phyloP scores from a whole-genome alignment of 768 basidiomycete genomes.

The Gloeophyllum trabeum region DNA sequence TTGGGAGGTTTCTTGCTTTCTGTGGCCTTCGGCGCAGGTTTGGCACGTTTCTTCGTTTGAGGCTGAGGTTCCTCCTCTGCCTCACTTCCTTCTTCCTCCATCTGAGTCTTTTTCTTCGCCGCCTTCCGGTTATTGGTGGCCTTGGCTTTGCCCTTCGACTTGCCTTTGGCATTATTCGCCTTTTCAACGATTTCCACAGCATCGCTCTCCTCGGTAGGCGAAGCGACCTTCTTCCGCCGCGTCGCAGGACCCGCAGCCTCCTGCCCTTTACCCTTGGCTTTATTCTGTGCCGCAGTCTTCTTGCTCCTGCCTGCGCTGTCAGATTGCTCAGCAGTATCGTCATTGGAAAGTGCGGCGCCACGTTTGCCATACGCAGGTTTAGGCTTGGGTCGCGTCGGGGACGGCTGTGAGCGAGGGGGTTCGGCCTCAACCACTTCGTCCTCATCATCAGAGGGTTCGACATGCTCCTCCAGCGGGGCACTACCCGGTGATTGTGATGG shows the following conservation, averaged over 20 bases:
- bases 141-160: slow-evolving; percentile 6
- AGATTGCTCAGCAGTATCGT: slow-evolving; percentile 9
- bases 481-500: too few species aligned
- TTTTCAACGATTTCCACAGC: too few species aligned
- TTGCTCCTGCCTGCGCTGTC: slow-evolving; percentile 3
- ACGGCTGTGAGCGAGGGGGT: slow-evolving; percentile 20
- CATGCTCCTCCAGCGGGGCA: neutral
- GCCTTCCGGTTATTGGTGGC: neutral
- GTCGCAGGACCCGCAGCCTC: slow-evolving; percentile 1
- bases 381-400: slow-evolving; percentile 8
- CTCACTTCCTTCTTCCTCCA: slow-evolving; percentile 4
- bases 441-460: slow-evolving; percentile 20
- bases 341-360: slow-evolving; percentile 16
- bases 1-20: neutral
- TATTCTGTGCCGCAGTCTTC: slow-evolving; percentile 4
- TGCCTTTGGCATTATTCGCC: slow-evolving; percentile 8
- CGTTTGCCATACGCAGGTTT: slow-evolving; percentile 22
- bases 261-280: too few species aligned
- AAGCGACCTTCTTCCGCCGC: slow-evolving; percentile 2
- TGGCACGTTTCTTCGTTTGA: neutral
- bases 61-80: slow-evolving; percentile 2
- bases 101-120: neutral
- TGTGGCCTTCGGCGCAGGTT: neutral
- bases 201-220: too few species aligned
- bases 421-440: slow-evolving; percentile 29